These are phyloP conservation scores for Russula abietina DNA, from an alignment of 768 basidiomycete species.

Conservation along the genomic window DNA sequence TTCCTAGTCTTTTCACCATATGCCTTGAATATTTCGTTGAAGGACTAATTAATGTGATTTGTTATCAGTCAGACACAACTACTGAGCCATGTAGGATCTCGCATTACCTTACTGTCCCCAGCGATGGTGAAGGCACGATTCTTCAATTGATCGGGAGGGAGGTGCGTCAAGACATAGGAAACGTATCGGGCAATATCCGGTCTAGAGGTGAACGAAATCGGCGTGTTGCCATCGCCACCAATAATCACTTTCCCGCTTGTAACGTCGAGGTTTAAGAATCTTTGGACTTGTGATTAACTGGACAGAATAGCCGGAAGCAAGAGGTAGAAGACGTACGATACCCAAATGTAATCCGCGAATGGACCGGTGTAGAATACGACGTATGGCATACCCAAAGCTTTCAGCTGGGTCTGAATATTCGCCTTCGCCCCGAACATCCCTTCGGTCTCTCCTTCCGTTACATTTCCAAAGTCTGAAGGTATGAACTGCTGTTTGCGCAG, in stretches of 20 bases:
- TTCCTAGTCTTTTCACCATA: constrained; percentile 20
- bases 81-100: neutral
- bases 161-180: constrained; percentile 20
- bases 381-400: constrained; percentile 18
- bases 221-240: constrained; percentile 22
- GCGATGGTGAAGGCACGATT: constrained; percentile 11
- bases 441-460: constrained; percentile 17
- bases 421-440: constrained; percentile 14
- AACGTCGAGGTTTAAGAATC: constrained; percentile 13
- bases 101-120: constrained; percentile 18
- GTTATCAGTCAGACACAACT: neutral
- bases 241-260: constrained; percentile 19
- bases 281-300: neutral
- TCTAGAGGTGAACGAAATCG: constrained; percentile 23
- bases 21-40: constrained; percentile 24
- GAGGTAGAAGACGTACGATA: neutral
- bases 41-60: constrained; percentile 2
- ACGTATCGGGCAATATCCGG: constrained; percentile 23
- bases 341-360: constrained; percentile 16
- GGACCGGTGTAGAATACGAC: constrained; percentile 24
- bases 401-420: constrained; percentile 1
- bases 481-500: too few relatives aligned
- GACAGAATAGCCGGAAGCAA: neutral
- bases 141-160: constrained; percentile 15
- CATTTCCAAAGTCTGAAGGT: constrained; percentile 17